Evolutionary conservation across 257 asterid genomes (phyloP).

Genomic region (Perilla frutescens): DNA sequence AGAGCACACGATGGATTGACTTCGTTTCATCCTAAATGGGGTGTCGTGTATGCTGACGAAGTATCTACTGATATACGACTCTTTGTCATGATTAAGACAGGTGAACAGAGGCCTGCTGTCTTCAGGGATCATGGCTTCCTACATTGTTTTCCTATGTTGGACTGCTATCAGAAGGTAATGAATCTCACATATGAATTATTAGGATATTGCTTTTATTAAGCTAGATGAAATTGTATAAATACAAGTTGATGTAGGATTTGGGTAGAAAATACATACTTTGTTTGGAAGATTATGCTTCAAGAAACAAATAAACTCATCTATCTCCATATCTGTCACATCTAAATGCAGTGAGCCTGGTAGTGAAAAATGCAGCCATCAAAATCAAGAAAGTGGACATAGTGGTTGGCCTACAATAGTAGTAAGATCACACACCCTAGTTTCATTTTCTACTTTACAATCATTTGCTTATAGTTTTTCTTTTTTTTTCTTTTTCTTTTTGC

Average conservation of each 20-base stretch:
- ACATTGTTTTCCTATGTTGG: conserved; percentile 91
- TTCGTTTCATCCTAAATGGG: too few relatives aligned
- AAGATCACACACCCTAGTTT: conserved; percentile 38
- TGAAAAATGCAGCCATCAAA: conserved; percentile 78
- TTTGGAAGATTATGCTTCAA: background rate
- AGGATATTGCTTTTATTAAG: too few relatives aligned
- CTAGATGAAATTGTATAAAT: too few relatives aligned
- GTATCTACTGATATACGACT: conserved; percentile 14
- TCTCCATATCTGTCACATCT: background rate
- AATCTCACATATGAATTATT: background rate
- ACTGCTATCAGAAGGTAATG: conserved; percentile 86
- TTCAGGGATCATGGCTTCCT: conserved; percentile 97
- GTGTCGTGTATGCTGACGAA: background rate
- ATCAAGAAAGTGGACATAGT: conserved; percentile 57
- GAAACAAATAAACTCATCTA: background rate
- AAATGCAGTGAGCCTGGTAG: conserved; percentile 78
- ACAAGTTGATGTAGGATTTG: too few relatives aligned
- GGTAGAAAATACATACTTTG: background rate
- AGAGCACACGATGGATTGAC: too few relatives aligned
- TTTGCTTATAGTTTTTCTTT: background rate
- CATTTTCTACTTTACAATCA: too few relatives aligned
- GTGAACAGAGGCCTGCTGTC: conserved; percentile 90
- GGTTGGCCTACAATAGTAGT: conserved; percentile 82
- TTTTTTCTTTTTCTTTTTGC: background rate
- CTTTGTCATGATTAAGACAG: conserved; percentile 54